Evolutionary conservation across 495 filamentous ascomycete genomes (phyloP).

Genomic region (Podospora bellae-mahoneyi): DNA sequence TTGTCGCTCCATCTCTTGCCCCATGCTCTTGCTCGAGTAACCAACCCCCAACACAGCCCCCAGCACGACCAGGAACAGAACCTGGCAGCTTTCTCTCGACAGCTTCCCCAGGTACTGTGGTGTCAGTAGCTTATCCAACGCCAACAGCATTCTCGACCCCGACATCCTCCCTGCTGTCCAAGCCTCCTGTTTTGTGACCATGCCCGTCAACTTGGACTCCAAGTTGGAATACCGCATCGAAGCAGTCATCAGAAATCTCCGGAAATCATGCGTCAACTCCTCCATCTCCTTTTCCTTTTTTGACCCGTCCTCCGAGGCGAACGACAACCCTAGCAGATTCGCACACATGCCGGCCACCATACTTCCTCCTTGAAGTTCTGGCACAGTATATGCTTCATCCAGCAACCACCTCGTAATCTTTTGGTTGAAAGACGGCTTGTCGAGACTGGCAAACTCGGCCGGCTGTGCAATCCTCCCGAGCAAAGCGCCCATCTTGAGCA

Average conservation of each 20-base stretch:
- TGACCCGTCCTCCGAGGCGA: constrained; percentile 19
- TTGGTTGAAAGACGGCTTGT: constrained; percentile 24
- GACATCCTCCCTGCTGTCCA: constrained; percentile 26
- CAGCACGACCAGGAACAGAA: constrained; percentile 34
- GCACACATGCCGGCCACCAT: constrained; percentile 34
- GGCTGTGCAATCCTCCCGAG: constrained; percentile 28
- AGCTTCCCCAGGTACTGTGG: constrained; percentile 28
- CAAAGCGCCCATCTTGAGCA: constrained; percentile 27
- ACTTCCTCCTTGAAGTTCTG: constrained; percentile 23
- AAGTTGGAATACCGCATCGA: constrained; percentile 19
- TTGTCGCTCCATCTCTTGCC: not conserved
- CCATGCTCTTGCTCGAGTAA: constrained; percentile 11
- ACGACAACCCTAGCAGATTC: constrained; percentile 28
- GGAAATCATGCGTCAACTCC: constrained; percentile 28
- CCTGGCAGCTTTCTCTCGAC: constrained; percentile 19
- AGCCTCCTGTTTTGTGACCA: constrained; percentile 9
- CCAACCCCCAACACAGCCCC: constrained; percentile 30
- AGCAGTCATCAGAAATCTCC: constrained; percentile 29
- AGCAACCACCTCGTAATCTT: constrained; percentile 31
- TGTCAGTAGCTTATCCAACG: constrained; percentile 32
- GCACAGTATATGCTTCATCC: constrained; percentile 24
- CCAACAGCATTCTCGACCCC: constrained; percentile 27
- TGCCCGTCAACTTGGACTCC: not conserved
- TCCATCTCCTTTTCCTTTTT: constrained; percentile 6
- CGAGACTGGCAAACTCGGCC: constrained; percentile 22